Conservation (phyloP, 108 stramenopile genomes). For the Pseudonitzschia multiseries region DNA sequence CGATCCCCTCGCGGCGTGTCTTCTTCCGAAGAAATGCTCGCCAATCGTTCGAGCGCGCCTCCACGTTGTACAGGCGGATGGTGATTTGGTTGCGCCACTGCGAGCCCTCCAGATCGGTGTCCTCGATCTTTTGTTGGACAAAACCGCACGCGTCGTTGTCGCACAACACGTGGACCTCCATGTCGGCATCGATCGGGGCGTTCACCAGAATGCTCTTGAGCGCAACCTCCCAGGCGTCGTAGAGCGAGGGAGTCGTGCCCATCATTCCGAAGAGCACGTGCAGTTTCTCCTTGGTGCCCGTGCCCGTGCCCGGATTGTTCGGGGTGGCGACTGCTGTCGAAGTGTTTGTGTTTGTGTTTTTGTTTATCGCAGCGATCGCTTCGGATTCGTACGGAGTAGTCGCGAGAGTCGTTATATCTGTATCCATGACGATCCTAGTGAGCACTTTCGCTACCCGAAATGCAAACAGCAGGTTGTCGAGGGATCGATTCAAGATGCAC, state of each 20-base stretch:
- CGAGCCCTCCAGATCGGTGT: not conserved
- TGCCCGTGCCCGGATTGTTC: too few relatives aligned
- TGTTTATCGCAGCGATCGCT: too few relatives aligned
- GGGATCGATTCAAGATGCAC: too few relatives aligned
- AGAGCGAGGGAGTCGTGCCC: not conserved
- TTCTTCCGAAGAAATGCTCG: constrained; percentile 65
- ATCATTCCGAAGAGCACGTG: constrained; percentile 1
- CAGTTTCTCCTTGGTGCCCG: not conserved
- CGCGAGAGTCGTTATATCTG: too few relatives aligned
- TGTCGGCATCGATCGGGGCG: not conserved
- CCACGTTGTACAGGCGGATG: not conserved
- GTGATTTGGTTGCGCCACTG: constrained; percentile 4
- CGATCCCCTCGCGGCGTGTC: not conserved
- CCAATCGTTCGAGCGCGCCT: constrained; percentile 70
- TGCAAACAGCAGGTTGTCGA: too few relatives aligned
- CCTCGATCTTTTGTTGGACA: not conserved
- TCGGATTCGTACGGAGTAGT: too few relatives aligned
- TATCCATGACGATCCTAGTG: too few relatives aligned
- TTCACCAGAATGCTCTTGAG: constrained; percentile 10
- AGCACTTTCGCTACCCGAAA: too few relatives aligned
- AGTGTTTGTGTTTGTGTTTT: too few relatives aligned
- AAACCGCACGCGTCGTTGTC: not conserved
- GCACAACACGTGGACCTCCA: constrained; percentile 9
- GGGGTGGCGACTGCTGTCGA: too few relatives aligned
- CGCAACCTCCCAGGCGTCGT: not conserved